Evolutionary conservation across 345 rosid genomes (phyloP).

Genomic region (Tarenaya hassleriana): DNA sequence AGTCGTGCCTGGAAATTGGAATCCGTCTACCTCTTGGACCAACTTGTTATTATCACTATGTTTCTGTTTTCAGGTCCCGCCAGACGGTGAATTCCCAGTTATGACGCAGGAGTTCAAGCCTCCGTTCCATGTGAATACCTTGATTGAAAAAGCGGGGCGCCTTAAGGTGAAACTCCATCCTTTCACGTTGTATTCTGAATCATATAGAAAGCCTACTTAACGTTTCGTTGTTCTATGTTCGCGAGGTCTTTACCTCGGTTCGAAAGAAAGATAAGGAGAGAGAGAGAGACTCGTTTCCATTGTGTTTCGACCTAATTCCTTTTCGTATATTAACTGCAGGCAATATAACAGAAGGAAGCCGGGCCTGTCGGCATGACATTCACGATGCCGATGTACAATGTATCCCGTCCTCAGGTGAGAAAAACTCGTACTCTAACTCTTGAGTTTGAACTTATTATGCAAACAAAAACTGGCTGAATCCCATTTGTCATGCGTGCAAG

Average conservation of each 20-base stretch:
- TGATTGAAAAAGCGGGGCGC: slow-evolving; percentile 93
- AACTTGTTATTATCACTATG: slow-evolving; percentile 1
- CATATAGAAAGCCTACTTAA: slow-evolving; percentile 9
- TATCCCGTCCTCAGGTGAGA: slow-evolving; percentile 83
- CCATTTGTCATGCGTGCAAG: no score
- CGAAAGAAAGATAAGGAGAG: no score
- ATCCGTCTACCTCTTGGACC: not conserved
- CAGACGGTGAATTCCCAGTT: slow-evolving; percentile 98
- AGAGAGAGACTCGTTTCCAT: no score
- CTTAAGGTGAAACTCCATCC: slow-evolving; percentile 49
- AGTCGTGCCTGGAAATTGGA: not conserved
- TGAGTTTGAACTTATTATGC: not conserved
- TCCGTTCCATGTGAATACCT: slow-evolving; percentile 82
- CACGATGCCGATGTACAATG: slow-evolving; percentile 95
- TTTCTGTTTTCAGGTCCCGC: slow-evolving; percentile 65
- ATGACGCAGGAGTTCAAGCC: slow-evolving; percentile 99
- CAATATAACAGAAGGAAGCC: slow-evolving; percentile 85
- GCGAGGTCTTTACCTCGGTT: slow-evolving; percentile 1
- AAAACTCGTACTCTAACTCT: not conserved
- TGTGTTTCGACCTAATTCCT: not conserved
- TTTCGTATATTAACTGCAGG: slow-evolving; percentile 40
- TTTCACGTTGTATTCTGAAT: slow-evolving; percentile 7
- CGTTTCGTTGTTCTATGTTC: not conserved
- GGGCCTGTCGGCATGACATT: slow-evolving; percentile 98
- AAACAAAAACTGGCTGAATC: slow-evolving; percentile 1